Conservation (phyloP, 2,329 filamentous ascomycete species). For the Coccinonectria pachysandricola region DNA sequence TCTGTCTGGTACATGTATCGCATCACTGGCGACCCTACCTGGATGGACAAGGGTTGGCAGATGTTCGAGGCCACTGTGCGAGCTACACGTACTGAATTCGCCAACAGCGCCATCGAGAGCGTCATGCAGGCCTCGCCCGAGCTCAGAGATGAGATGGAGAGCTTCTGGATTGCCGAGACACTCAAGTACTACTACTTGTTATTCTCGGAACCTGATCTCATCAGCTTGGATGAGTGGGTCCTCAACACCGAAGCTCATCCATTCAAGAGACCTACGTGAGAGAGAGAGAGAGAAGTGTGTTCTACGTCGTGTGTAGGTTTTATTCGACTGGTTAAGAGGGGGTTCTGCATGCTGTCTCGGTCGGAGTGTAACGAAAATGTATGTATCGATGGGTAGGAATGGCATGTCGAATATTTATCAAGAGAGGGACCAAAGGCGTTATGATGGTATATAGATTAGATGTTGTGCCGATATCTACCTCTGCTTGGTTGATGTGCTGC, state of each 20-base stretch:
- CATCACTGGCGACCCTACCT: constrained; percentile 65
- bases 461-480: too few species aligned
- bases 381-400: too few species aligned
- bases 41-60: constrained; percentile 74
- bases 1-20: constrained; percentile 86
- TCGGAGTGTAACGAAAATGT: too few species aligned
- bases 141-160: constrained; percentile 62
- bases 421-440: too few species aligned
- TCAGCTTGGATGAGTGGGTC: constrained; percentile 60
- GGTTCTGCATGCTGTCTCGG: too few species aligned
- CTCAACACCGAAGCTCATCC: constrained; percentile 56
- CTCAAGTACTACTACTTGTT: constrained; percentile 87
- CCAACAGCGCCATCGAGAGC: constrained; percentile 60
- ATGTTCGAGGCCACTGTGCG: constrained; percentile 69
- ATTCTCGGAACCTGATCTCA: constrained; percentile 56
- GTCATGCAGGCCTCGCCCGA: constrained; percentile 37
- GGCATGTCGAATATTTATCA: too few species aligned
- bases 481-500: too few species aligned
- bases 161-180: constrained; percentile 85
- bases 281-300: too few species aligned
- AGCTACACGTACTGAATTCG: constrained; percentile 54
- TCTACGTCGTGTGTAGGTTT: too few species aligned
- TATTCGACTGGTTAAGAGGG: too few species aligned
- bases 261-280: constrained; percentile 40
- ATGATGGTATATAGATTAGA: too few species aligned